phyloP scores from a whole-genome alignment of 495 filamentous ascomycete genomes.

The Penicillium angulare region DNA sequence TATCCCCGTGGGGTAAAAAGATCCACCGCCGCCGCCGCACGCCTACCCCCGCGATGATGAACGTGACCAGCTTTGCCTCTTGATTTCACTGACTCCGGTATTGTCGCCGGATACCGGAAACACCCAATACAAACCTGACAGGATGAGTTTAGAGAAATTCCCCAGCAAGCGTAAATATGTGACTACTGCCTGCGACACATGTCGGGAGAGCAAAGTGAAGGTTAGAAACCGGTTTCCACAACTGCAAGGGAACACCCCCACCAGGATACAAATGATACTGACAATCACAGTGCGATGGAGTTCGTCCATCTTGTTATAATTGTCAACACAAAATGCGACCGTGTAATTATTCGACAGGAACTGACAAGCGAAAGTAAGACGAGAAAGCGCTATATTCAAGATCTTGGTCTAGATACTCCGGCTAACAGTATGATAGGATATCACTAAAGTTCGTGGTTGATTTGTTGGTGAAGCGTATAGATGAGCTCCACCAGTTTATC shows the following conservation, averaged over 20 bases:
- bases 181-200: constrained; percentile 11
- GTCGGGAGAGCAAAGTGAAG: constrained; percentile 11
- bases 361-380: constrained; percentile 9
- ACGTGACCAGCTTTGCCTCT: too few relatives aligned
- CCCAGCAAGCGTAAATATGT: constrained; percentile 7
- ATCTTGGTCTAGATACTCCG: not conserved
- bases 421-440: not conserved
- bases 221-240: constrained; percentile 10
- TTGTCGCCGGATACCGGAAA: too few relatives aligned
- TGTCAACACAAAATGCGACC: constrained; percentile 11
- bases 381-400: too few relatives aligned
- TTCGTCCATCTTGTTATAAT: constrained; percentile 6
- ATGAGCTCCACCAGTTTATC: constrained; percentile 7
- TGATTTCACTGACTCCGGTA: too few relatives aligned
- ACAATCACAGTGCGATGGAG: constrained; percentile 8
- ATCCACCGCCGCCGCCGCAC: too few relatives aligned
- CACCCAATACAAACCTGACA: too few relatives aligned
- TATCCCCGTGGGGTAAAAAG: too few relatives aligned
- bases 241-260: not conserved
- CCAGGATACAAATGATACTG: not conserved
- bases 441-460: constrained; percentile 9
- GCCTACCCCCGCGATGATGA: too few relatives aligned
- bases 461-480: constrained; percentile 5
- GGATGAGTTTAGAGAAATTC: not conserved
- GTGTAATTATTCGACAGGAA: not conserved